Conservation (phyloP, 768 basidiomycete species). For the Tylopilus sp. region DNA sequence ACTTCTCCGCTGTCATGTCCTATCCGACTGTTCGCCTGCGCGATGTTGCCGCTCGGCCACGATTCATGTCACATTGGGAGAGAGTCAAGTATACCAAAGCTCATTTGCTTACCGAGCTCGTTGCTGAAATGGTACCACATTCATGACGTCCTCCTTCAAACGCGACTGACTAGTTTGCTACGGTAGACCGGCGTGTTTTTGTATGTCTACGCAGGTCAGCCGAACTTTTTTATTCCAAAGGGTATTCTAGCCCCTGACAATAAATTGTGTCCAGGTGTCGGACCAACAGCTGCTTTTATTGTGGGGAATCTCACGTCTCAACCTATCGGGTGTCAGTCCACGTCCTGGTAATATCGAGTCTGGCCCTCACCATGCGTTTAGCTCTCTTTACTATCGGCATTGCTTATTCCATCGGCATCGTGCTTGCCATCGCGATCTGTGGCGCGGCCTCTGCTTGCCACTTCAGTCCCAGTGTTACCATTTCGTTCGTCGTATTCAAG, state of each 20-base stretch:
- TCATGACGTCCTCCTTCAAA: not conserved
- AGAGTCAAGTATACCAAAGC: conserved; percentile 40
- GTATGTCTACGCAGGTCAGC: conserved; percentile 51
- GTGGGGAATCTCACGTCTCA: conserved; percentile 44
- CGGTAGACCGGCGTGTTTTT: conserved; percentile 57
- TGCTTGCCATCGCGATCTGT: conserved; percentile 54
- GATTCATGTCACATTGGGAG: conserved; percentile 49
- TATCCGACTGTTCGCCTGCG: conserved; percentile 35
- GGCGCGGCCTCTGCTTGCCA: conserved; percentile 58
- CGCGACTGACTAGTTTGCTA: conserved; percentile 3
- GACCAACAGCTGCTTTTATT: conserved; percentile 49
- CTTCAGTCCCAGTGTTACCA: conserved; percentile 62
- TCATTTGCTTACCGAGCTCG: conserved; percentile 55
- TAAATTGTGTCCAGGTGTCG: conserved; percentile 39
- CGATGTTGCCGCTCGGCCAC: conserved; percentile 40
- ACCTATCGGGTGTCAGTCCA: conserved; percentile 48
- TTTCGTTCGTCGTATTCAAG: conserved; percentile 49
- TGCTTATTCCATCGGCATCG: conserved; percentile 56
- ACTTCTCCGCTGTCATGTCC: conserved; percentile 16
- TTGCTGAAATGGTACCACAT: conserved; percentile 54
- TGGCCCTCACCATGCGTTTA: conserved; percentile 18
- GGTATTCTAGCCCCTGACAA: not conserved
- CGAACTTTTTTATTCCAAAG: not conserved
- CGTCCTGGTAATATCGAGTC: not conserved
- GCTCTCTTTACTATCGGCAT: conserved; percentile 56